Percentiles rank a stretch among this genome's conserved stretches.
These are phyloP conservation scores for Penicillium soppii DNA, from an alignment of 495 filamentous ascomycete genomes.

Conservation along the genomic window DNA sequence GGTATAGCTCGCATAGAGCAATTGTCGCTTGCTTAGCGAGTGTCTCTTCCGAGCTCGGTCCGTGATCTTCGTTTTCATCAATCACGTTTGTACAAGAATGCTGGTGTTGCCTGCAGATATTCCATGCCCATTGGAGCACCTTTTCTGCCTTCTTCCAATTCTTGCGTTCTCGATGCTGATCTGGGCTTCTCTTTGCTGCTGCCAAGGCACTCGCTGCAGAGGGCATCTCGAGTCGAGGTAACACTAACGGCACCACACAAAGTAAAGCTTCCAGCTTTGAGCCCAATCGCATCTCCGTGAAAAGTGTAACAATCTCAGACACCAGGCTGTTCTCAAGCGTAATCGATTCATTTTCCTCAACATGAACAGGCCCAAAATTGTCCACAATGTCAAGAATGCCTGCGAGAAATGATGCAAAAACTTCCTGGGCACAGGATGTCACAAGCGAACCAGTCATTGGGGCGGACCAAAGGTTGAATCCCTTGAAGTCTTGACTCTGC, in stretches of 20 bases:
- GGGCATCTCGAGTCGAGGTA: neutral
- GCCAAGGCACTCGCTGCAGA: neutral
- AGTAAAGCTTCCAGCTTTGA: constrained; percentile 5
- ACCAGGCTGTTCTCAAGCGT: neutral
- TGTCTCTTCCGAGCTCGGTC: neutral
- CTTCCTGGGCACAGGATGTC: constrained; percentile 7
- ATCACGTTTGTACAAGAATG: neutral
- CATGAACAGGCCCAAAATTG: neutral
- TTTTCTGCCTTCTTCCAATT: constrained; percentile 9
- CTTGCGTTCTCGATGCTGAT: neutral
- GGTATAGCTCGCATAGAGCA: neutral
- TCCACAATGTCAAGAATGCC: constrained; percentile 1
- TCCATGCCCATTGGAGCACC: constrained; percentile 4
- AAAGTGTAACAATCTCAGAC: neutral
- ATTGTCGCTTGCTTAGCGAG: neutral
- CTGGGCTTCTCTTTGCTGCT: neutral
- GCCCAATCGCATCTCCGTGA: constrained; percentile 2
- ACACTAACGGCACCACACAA: constrained; percentile 1
- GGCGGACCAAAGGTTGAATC: neutral
- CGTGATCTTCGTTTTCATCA: neutral
- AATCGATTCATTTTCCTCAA: neutral
- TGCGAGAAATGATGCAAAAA: constrained; percentile 8
- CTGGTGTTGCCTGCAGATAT: neutral
- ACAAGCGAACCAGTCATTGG: neutral
- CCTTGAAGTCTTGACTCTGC: neutral